Percentiles rank a stretch among this genome's conserved stretches.
phyloP scores from a whole-genome alignment of 1,284 basidiomycete species.

The Puccinia triticina region DNA sequence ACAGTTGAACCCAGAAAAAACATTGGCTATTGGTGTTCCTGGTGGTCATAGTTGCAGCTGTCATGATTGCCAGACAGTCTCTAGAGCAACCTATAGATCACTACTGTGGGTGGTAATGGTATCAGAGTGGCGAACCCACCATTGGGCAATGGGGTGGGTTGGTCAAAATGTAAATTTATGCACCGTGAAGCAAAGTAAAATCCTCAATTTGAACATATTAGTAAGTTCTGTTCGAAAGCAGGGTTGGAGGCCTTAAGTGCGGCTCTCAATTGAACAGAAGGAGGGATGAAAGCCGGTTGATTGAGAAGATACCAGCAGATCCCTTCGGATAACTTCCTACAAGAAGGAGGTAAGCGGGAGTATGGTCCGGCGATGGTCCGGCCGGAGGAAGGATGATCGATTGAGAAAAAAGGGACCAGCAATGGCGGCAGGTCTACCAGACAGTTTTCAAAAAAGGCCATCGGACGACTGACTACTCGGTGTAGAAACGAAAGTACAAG shows the following conservation, averaged over 20 bases:
- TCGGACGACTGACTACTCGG: slow-evolving; percentile 22
- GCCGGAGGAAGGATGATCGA: slow-evolving; percentile 9
- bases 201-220: not conserved
- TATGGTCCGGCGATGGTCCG: slow-evolving; percentile 37
- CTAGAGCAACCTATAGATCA: no score
- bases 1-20: no score
- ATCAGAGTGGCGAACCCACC: no score
- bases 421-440: not conserved
- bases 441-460: slow-evolving; percentile 27
- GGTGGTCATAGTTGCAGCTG: no score
- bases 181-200: no score
- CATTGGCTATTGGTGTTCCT: no score
- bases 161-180: no score
- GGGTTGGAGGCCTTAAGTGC: not conserved
- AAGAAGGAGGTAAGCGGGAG: slow-evolving; percentile 18
- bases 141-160: no score
- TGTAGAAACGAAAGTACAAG: slow-evolving; percentile 39
- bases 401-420: slow-evolving; percentile 37
- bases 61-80: no score
- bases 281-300: not conserved
- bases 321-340: slow-evolving; percentile 20
- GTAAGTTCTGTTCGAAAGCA: not conserved
- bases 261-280: not conserved
- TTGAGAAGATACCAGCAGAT: slow-evolving; percentile 40
- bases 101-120: no score